Evolutionary conservation across 352 stramenopile species (phyloP), one percentile per base, ranked within the genome.

Genomic region (Saprolegnia parasitica): DNA sequence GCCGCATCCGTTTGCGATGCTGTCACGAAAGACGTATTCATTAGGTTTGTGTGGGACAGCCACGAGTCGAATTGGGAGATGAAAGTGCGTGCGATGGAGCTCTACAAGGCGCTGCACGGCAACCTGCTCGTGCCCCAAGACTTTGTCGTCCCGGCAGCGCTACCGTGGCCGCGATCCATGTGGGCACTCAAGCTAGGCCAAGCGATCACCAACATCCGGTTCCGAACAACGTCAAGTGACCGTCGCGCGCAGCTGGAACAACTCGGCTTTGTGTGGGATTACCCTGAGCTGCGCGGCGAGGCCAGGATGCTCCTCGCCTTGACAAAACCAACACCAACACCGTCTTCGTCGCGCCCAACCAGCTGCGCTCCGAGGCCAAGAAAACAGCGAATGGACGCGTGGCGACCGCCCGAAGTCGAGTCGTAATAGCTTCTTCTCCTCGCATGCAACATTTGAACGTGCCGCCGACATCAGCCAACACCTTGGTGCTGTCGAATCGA

Each of bases 31-130:
- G 42, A 35, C 29, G 29, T 5, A 35, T 35, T 68, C 29, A 35
- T 35, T 68, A 68, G 62, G 50, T 68, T 68, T 60, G 62, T 68
- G 4, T 68, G 62, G 62, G 62, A 68, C 32, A 68, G 62, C 39
- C 62, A 68, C 37, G 62, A 68, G 62, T 42, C 26, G 16, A 68
- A 60, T 40, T 68, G 62, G 62, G 62, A 57, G 6, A 68, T 49
- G 47, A 68, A 68, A 24, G 8, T 68, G n/a, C 46, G 26, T 9
- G 62, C 62, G 16, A 21, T 68, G n/a, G 9, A 9, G 10, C 23
- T 16, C 13, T 68, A 47, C 62, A 68, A 68, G 50, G 11, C 26
- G 20, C 23, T 37, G 37, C 35, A 32, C 21, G 62, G 62, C 26
- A 58, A 54, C 20, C 47, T 68, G 2, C 21, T 61, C 11, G 40